Conservation (phyloP, 257 asterid genomes). For the Avicennia marina region DNA sequence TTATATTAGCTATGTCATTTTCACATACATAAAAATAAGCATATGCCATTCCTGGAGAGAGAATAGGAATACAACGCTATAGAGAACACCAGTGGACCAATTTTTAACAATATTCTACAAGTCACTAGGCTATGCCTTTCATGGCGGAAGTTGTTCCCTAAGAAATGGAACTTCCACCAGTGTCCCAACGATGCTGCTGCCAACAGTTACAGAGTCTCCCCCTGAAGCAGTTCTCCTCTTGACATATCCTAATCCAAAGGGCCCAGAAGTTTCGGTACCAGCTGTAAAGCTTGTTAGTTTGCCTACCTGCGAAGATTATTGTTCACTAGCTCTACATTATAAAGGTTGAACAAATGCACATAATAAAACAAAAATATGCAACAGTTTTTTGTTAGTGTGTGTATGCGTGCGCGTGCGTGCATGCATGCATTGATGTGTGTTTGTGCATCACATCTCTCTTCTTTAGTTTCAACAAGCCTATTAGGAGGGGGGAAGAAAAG, state of each 20-base stretch:
- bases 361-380: constrained; percentile 2
- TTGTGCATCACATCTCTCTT: background rate
- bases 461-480: background rate
- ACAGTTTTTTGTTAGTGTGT: background rate
- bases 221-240: constrained; percentile 67
- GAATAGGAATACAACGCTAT: constrained; percentile 7
- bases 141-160: constrained; percentile 49
- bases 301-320: constrained; percentile 61
- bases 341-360: constrained; percentile 15
- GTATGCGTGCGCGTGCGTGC: background rate
- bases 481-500: too few species aligned
- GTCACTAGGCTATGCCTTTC: constrained; percentile 25
- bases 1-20: too few species aligned
- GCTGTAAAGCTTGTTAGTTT: constrained; percentile 74
- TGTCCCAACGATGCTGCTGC: constrained; percentile 49
- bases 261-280: constrained; percentile 49
- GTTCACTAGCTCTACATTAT: constrained; percentile 13
- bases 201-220: constrained; percentile 67
- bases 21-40: too few species aligned
- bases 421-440: background rate
- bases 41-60: too few species aligned
- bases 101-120: too few species aligned
- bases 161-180: constrained; percentile 86
- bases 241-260: constrained; percentile 86
- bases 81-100: background rate